A percentile compares a stretch with the other conserved stretches of the same genome.
These are phyloP conservation scores for Exophiala viscosa DNA, from an alignment of 2,329 filamentous ascomycete species.

Conservation along the genomic window DNA sequence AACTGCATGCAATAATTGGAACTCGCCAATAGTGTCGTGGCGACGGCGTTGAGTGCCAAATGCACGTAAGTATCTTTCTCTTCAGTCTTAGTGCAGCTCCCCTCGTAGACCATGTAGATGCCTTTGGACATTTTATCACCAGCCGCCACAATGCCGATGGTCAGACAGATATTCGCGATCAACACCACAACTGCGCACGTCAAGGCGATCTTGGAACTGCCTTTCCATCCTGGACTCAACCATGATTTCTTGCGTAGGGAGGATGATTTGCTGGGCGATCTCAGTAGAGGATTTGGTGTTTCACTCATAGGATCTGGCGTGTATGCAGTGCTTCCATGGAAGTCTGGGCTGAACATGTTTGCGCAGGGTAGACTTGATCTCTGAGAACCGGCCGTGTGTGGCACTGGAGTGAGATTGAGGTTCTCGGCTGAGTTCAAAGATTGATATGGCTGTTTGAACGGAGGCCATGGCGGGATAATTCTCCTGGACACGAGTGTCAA, in stretches of 20 bases:
- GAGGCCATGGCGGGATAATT: constrained; percentile 21
- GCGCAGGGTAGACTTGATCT: constrained; percentile 15
- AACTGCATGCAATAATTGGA: constrained; percentile 54
- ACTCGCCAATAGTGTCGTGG: constrained; percentile 44
- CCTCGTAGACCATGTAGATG: constrained; percentile 20
- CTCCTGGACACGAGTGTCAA: constrained; percentile 11
- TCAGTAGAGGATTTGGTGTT: constrained; percentile 15
- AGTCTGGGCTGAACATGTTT: constrained; percentile 22
- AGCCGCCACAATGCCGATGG: constrained; percentile 15
- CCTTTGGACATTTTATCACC: constrained; percentile 18
- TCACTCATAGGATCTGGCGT: constrained; percentile 18
- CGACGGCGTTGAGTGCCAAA: constrained; percentile 47
- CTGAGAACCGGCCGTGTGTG: constrained; percentile 12
- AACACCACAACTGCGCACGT: constrained; percentile 19
- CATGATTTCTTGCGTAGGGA: constrained; percentile 8
- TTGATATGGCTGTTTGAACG: constrained; percentile 26
- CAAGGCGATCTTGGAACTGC: constrained; percentile 23
- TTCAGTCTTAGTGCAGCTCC: constrained; percentile 20
- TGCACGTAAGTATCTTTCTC: constrained; percentile 35
- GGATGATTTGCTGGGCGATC: constrained; percentile 8
- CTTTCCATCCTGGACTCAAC: constrained; percentile 23
- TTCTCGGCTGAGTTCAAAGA: constrained; percentile 22
- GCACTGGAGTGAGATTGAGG: constrained; percentile 20
- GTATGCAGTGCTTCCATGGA: constrained; percentile 20
- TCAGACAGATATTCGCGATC: constrained; percentile 22